Conservation (phyloP, 2,329 filamentous ascomycete genomes). For the Dryadomyces quercus-mongolicae region DNA sequence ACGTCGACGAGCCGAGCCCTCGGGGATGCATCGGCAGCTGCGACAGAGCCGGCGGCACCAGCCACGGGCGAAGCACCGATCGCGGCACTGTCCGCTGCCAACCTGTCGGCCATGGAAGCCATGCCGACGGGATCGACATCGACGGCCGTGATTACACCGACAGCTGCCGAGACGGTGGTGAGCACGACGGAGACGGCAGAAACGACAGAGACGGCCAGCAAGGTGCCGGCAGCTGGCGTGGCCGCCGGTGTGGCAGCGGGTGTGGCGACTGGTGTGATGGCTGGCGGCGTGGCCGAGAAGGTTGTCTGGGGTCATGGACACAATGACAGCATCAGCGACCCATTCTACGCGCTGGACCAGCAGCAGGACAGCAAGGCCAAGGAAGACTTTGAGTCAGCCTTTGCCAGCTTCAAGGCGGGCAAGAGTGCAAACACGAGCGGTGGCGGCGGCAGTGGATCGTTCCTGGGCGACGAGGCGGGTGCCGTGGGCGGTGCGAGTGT, state of each 20-base stretch:
- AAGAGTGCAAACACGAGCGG: conserved; percentile 18
- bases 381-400: conserved; percentile 76
- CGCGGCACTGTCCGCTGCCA: neutral
- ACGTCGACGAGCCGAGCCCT: conserved; percentile 31
- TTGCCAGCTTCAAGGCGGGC: conserved; percentile 56
- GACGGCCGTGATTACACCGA: too few species aligned
- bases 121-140: neutral
- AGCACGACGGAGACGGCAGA: neutral
- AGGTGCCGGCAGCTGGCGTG: too few species aligned
- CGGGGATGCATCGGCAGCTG: conserved; percentile 26
- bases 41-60: neutral
- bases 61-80: neutral
- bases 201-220: neutral
- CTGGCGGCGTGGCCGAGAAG: conserved; percentile 2
- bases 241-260: too few species aligned
- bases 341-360: conserved; percentile 40
- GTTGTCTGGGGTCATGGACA: conserved; percentile 10
- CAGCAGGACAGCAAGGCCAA: conserved; percentile 42
- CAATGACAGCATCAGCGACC: conserved; percentile 25
- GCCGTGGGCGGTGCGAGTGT: neutral
- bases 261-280: too few species aligned
- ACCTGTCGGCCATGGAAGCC: neutral
- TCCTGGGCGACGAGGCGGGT: neutral
- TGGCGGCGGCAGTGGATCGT: conserved; percentile 22
- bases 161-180: too few species aligned